These are phyloP conservation scores for Trypanosoma brucei DNA, from an alignment of 208 protist genomes.

Conservation along the genomic window DNA sequence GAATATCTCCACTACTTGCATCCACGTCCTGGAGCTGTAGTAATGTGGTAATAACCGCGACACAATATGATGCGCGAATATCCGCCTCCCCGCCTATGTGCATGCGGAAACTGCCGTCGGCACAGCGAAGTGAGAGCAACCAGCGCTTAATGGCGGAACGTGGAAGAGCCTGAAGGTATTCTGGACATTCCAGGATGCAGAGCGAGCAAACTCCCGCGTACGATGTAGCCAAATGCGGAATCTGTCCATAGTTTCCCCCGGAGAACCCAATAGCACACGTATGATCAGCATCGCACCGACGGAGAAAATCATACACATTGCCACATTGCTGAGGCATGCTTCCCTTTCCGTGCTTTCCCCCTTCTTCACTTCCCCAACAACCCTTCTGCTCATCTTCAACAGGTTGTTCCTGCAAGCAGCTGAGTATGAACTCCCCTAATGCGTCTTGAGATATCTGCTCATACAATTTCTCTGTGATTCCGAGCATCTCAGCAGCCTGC, in stretches of 20 bases:
- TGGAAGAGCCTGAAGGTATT: slow-evolving; percentile 40
- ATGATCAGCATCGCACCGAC: slow-evolving; percentile 8
- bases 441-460: slow-evolving; percentile 29
- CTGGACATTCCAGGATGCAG: slow-evolving; percentile 39
- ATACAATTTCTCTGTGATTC: slow-evolving; percentile 36
- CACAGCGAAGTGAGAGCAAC: slow-evolving; percentile 66
- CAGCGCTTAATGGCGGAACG: slow-evolving; percentile 81
- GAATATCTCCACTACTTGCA: slow-evolving; percentile 29
- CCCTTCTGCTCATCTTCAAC: neutral
- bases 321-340: neutral
- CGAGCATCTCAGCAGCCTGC: slow-evolving; percentile 77
- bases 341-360: neutral
- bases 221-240: slow-evolving; percentile 74
- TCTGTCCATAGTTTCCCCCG: slow-evolving; percentile 64
- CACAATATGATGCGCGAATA: slow-evolving; percentile 86
- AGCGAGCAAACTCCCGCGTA: slow-evolving; percentile 85
- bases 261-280: slow-evolving; percentile 61
- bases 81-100: slow-evolving; percentile 84
- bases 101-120: slow-evolving; percentile 80
- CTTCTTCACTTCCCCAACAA: neutral
- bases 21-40: slow-evolving; percentile 62
- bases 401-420: slow-evolving; percentile 35
- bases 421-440: slow-evolving; percentile 46
- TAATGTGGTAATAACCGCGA: slow-evolving; percentile 56
- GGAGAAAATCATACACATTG: neutral